Evolutionary conservation across 108 stramenopile genomes (phyloP).

Genomic region (Seminavis robusta): DNA sequence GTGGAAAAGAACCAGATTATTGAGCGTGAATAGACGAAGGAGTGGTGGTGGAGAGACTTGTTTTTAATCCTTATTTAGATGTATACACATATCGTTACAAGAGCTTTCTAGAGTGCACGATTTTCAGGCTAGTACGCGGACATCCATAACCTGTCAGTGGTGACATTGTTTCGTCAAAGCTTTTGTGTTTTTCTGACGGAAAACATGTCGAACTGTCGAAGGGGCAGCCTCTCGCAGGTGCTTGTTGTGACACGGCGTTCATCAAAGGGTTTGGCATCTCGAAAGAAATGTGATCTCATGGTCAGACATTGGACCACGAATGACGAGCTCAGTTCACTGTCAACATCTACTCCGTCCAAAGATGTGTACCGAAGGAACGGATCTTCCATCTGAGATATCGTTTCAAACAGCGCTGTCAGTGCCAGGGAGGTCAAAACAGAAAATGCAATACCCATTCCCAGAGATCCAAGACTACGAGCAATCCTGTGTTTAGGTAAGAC

Average conservation of each 20-base stretch:
- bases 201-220: neutral
- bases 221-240: neutral
- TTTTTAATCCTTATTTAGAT: neutral
- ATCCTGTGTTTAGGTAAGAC: no score
- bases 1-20: slow-evolving; percentile 52
- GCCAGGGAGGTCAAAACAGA: slow-evolving; percentile 59
- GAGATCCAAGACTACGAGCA: slow-evolving; percentile 41
- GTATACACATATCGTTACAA: neutral
- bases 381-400: slow-evolving; percentile 71
- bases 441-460: slow-evolving; percentile 64
- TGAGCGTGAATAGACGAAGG: slow-evolving; percentile 24
- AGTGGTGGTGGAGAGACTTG: neutral
- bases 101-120: neutral
- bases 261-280: slow-evolving; percentile 29
- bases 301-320: slow-evolving; percentile 39
- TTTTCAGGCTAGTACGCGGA: neutral
- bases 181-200: neutral
- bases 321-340: slow-evolving; percentile 25
- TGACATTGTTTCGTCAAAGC: neutral
- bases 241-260: neutral
- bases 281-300: slow-evolving; percentile 37
- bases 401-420: slow-evolving; percentile 68
- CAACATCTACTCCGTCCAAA: slow-evolving; percentile 55
- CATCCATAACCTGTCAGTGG: neutral
- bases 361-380: slow-evolving; percentile 49